Evolutionary conservation across 768 basidiomycete species (phyloP), one percentile per base, ranked within the genome.

Genomic region (Phlebiopsis gigantea): DNA sequence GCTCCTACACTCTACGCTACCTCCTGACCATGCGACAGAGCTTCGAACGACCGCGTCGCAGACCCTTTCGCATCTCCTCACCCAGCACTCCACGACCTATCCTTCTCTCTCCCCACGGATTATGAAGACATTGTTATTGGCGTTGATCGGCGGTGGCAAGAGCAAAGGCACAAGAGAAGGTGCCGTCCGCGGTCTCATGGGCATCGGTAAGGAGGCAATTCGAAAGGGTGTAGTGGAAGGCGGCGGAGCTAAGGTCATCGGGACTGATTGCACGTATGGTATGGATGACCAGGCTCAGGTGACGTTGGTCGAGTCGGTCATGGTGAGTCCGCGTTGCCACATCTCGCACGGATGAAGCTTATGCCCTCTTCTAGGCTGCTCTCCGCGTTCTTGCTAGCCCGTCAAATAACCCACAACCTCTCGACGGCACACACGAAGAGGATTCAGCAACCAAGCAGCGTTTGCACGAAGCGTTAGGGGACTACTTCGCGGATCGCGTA

Each of bases 91-190:
- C 0, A 88, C 88, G n/a, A 91, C 92, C 3, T 94, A 95, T 69
- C 90, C 93, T 0, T 86, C 88, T 0, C 81, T 95, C 14, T 84
- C 88, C 1, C 86, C 90, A 26, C 88, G 96, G 14, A 88, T 98
- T 47, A 91, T 94, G 78, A 97, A 97, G 69, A 97, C 96, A 0
- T 83, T 98, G 2, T 78, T 97, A 3, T 79, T 94, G 10, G 93
- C 94, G 0, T 82, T 98, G 1, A 79, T 93, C 42, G 82, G 79
- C 2, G 73, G 82, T 7, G 84, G 79, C 10, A 89, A 89, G 68
- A 83, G 83, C 57, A 78, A 82, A 19, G 93, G 92, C 5, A 90
- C 91, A 6, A 79, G 93, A 54, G 90, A 95, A 70, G 93, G 96
- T 43, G 91, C 95, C 0, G 84, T 98, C 31, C 83, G 93, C 1